Evolutionary conservation across 2,329 filamentous ascomycete species (phyloP).

Genomic region (Ascochyta clinopodiicola): DNA sequence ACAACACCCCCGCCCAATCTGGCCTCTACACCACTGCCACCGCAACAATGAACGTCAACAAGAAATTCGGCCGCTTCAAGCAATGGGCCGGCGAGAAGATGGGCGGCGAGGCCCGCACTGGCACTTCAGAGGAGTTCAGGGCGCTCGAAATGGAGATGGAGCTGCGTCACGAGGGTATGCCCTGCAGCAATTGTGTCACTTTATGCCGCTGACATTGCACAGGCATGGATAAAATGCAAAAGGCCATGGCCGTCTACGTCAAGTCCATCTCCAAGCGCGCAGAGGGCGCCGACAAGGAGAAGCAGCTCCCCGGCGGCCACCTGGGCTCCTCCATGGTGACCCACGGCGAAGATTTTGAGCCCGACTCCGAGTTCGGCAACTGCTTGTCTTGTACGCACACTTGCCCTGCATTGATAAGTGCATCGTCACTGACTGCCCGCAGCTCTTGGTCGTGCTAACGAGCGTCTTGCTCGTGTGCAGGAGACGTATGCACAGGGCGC

Average conservation of each 20-base stretch:
- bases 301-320: slow-evolving; percentile 78
- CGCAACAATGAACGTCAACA: slow-evolving; percentile 68
- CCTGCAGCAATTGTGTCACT: slow-evolving; percentile 9
- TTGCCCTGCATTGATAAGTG: background rate
- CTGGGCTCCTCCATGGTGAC: slow-evolving; percentile 84
- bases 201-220: slow-evolving; percentile 11
- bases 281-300: slow-evolving; percentile 87
- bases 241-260: slow-evolving; percentile 82
- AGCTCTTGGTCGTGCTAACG: slow-evolving; percentile 85
- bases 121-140: slow-evolving; percentile 89
- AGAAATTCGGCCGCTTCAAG: slow-evolving; percentile 93
- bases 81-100: slow-evolving; percentile 99
- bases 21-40: slow-evolving; percentile 9
- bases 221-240: slow-evolving; percentile 92
- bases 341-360: slow-evolving; percentile 92
- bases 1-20: slow-evolving; percentile 23
- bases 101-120: slow-evolving; percentile 88
- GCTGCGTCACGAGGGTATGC: slow-evolving; percentile 81
- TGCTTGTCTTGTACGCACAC: slow-evolving; percentile 71
- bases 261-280: slow-evolving; percentile 86
- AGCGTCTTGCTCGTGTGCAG: slow-evolving; percentile 83
- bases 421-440: slow-evolving; percentile 25
- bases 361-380: slow-evolving; percentile 88
- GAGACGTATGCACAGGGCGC: slow-evolving; percentile 81
- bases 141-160: slow-evolving; percentile 88